Conservation (phyloP, 306 rosid genomes). For the Citrullus mucosospermus region DNA sequence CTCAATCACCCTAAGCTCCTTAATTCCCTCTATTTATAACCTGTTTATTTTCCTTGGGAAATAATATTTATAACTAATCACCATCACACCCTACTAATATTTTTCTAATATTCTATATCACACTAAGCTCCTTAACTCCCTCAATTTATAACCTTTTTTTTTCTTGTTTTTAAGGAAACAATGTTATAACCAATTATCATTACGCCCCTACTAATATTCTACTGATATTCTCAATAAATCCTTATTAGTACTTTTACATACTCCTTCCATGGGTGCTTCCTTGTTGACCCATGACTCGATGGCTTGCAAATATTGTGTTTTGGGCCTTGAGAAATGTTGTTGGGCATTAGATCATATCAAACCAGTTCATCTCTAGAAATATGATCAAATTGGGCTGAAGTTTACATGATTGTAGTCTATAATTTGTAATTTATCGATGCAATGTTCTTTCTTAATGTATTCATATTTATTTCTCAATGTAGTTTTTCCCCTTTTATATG, state of each 20-base stretch:
- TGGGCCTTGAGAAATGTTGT: neutral
- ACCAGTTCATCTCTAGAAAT: neutral
- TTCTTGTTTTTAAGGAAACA: no score
- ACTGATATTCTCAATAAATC: neutral
- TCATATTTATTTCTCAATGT: neutral
- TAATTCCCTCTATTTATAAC: neutral
- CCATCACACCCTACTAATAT: no score
- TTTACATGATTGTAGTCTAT: neutral
- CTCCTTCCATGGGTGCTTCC: neutral
- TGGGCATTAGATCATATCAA: neutral
- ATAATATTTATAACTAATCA: no score
- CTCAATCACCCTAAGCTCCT: neutral
- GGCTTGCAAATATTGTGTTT: neutral
- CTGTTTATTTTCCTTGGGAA: no score
- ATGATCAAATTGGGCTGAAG: neutral
- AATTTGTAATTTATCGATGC: neutral
- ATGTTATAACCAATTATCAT: no score
- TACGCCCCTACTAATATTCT: no score
- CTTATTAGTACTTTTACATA: neutral
- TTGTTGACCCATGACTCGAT: neutral
- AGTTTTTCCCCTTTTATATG: conserved; percentile 14
- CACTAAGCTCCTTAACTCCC: no score
- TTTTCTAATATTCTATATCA: no score
- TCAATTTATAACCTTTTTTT: no score
- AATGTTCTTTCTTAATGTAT: neutral